Evolutionary conservation across 2,329 filamentous ascomycete species (phyloP), one percentile per base, ranked within the genome.

Genomic region (Polychaeton citri): DNA sequence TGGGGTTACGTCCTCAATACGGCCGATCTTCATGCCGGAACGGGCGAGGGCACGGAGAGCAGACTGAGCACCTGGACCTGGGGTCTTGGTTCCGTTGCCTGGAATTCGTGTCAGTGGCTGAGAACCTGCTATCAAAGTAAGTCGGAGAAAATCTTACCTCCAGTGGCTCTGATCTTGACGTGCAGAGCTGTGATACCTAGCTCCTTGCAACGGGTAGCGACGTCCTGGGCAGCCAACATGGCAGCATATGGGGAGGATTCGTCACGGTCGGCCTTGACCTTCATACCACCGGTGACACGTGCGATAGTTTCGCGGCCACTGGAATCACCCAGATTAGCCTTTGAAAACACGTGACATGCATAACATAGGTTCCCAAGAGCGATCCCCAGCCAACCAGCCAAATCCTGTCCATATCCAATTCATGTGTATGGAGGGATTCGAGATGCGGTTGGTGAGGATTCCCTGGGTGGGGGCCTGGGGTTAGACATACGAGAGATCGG

Each of bases 191-290:
- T 95, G 63, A 90, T 87, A 53, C 76, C 78, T 55, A 87, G 68
- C 61, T 84, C 77, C 68, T 82, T 81, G 72, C 84, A 90, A 69
- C 90, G 85, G 65, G 76, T 72, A 60, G 90, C 90, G 63, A 93
- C 86, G 43, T 59, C 57, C 77, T 98, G 90, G 52, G 90, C 90
- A 71, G 90, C 90, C 83, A 98, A 87, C 90, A 98, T 98, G 71
- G 90, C 90, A 61, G 90, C 90, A 77, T 98, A 98, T 59, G 90
- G 90, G 54, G 90, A 96, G 60, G 88, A 96, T 76, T 98, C 90
- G 73, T 98, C 90, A 77, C 90, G 88, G 64, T 98, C 87, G 69
- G 87, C 87, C 82, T 98, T 98, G 79, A 98, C 90, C 79, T 98
- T 98, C 90, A 98, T 98, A 64, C 92, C 92, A 74, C 92, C 90